phyloP scores from a whole-genome alignment of 768 basidiomycete genomes.

The Xerocomus brunneocitrinus region DNA sequence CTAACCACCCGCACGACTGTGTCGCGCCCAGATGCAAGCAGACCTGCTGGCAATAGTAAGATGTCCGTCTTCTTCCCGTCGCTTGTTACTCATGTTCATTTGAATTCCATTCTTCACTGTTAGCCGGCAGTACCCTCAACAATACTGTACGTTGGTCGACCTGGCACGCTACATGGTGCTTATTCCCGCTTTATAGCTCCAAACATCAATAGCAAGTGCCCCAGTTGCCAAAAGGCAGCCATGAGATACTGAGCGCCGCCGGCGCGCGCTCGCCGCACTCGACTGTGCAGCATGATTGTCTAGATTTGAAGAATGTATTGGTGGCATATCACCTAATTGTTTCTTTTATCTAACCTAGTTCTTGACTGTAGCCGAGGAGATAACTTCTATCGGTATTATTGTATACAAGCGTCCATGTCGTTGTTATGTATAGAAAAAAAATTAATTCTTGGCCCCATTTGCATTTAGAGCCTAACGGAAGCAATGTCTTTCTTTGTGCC shows the following conservation, averaged over 20 bases:
- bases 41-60: slow-evolving; percentile 48
- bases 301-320: slow-evolving; percentile 11
- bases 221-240: slow-evolving; percentile 33
- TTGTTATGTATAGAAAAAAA: slow-evolving; percentile 1
- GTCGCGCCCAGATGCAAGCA: slow-evolving; percentile 39
- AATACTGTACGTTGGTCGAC: slow-evolving; percentile 36
- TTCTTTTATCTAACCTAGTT: slow-evolving; percentile 18
- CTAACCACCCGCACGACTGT: slow-evolving; percentile 44
- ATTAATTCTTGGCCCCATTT: slow-evolving; percentile 10
- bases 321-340: slow-evolving; percentile 21
- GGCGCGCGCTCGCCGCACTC: neutral
- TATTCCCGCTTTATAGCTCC: slow-evolving; percentile 32
- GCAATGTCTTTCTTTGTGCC: slow-evolving; percentile 19
- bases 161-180: neutral
- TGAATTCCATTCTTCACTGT: slow-evolving; percentile 2
- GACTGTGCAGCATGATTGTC: slow-evolving; percentile 5
- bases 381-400: slow-evolving; percentile 14
- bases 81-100: slow-evolving; percentile 8
- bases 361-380: slow-evolving; percentile 29
- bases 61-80: neutral
- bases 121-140: slow-evolving; percentile 44
- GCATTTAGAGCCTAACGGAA: slow-evolving; percentile 27
- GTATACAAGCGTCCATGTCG: slow-evolving; percentile 9
- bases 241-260: slow-evolving; percentile 19
- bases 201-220: slow-evolving; percentile 38